phyloP scores from a whole-genome alignment of 352 stramenopile species.

The Phytopythium mirpurense region DNA sequence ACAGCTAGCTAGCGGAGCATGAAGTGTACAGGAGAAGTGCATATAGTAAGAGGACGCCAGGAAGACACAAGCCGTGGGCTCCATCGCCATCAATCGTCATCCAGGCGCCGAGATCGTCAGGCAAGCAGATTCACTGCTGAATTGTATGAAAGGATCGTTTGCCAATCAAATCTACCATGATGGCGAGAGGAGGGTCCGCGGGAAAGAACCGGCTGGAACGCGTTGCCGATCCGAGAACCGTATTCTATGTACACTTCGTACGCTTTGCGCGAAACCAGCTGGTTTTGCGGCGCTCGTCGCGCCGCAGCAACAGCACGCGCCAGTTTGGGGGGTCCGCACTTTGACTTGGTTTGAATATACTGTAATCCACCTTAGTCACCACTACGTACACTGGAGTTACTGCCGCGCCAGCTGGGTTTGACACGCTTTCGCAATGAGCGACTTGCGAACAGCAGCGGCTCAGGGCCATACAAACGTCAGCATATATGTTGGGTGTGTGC shows the following conservation, averaged over 20 bases:
- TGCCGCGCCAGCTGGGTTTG: not conserved
- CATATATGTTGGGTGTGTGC: not conserved
- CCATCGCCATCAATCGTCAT: no score
- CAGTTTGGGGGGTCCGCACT: constrained; percentile 1
- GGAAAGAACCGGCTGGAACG: not conserved
- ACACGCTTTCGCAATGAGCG: not conserved
- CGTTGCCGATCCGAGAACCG: not conserved
- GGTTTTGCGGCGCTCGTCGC: not conserved
- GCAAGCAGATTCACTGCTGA: no score
- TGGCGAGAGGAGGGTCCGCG: no score
- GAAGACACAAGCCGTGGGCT: no score
- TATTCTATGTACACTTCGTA: not conserved
- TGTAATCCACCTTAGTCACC: no score
- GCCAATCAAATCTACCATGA: no score
- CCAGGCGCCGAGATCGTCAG: no score
- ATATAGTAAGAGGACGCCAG: no score
- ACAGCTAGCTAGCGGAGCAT: constrained; percentile 1
- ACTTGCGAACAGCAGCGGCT: not conserved
- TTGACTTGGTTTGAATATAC: no score
- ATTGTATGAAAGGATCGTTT: no score
- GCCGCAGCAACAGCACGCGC: not conserved
- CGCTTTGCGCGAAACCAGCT: not conserved
- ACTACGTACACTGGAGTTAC: no score
- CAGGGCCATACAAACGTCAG: not conserved
- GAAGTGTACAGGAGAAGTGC: no score